Evolutionary conservation across 2,329 filamentous ascomycete genomes (phyloP).

Genomic region (Fusarium brachygibbosum): DNA sequence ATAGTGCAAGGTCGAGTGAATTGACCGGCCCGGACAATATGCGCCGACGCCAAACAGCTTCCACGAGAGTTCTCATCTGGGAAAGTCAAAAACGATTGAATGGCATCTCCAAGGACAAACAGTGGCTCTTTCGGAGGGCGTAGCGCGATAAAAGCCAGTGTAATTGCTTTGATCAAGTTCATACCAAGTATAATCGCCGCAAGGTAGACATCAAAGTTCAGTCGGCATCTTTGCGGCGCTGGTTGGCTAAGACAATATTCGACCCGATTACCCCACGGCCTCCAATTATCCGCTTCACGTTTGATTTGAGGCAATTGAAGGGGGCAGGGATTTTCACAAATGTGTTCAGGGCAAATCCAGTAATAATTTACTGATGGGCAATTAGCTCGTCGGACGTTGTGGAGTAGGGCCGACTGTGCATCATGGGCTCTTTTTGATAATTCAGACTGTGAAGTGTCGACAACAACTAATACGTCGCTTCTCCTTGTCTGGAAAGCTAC

Average conservation of each 20-base stretch:
- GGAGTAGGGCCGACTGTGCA: accelerated
- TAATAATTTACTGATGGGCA: background rate
- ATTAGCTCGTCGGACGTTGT: background rate
- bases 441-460: background rate
- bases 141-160: background rate
- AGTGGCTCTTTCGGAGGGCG: background rate
- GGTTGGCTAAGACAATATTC: background rate
- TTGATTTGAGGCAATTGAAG: accelerated
- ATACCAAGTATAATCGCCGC: accelerated
- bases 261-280: accelerated
- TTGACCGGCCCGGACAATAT: accelerated
- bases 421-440: background rate
- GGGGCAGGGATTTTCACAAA: background rate
- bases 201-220: background rate
- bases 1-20: accelerated
- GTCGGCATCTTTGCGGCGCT: background rate
- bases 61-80: background rate
- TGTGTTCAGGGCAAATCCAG: background rate
- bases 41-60: background rate
- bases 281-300: background rate
- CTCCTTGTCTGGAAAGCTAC: background rate
- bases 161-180: accelerated
- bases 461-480: accelerated
- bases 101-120: background rate
- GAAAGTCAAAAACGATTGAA: accelerated